phyloP scores from a whole-genome alignment of 2,329 filamentous ascomycete genomes.

The Arthroderma sp. region DNA sequence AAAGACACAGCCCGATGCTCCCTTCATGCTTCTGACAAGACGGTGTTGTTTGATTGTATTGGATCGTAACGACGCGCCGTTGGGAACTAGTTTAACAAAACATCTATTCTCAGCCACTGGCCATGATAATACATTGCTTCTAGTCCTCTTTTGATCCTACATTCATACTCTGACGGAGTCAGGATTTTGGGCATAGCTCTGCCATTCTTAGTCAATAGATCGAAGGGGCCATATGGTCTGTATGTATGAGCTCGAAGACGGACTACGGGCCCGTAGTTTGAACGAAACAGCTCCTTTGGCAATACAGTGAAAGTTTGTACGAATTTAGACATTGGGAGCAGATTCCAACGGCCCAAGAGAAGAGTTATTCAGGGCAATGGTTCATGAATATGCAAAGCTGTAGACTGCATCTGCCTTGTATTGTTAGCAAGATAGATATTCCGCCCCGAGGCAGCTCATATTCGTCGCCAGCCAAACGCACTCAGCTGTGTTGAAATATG shows the following conservation, averaged over 20 bases:
- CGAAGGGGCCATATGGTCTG: constrained; percentile 9
- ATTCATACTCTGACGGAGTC: constrained; percentile 8
- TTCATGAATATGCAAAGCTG: too few relatives aligned
- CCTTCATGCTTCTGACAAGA: constrained; percentile 3
- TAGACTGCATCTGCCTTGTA: too few relatives aligned
- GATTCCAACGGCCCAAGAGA: too few relatives aligned
- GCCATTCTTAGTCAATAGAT: constrained; percentile 11
- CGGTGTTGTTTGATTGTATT: constrained; percentile 6
- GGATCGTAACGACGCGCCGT: constrained; percentile 8
- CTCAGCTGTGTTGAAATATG: too few relatives aligned
- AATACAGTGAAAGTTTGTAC: constrained; percentile 8
- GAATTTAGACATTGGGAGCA: neutral
- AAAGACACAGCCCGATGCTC: constrained; percentile 3
- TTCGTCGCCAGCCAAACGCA: too few relatives aligned
- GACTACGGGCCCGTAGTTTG: constrained; percentile 10
- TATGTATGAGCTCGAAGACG: constrained; percentile 9
- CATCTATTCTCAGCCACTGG: too few relatives aligned
- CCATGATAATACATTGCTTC: too few relatives aligned
- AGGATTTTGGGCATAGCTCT: constrained; percentile 11
- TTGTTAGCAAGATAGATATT: too few relatives aligned
- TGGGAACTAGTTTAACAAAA: neutral
- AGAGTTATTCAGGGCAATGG: too few relatives aligned
- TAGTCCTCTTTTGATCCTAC: constrained; percentile 2
- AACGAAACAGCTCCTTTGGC: constrained; percentile 12
- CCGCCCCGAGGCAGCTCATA: too few relatives aligned